These are phyloP conservation scores for Neonectria faginata DNA, from an alignment of 2,329 filamentous ascomycete genomes.

Conservation along the genomic window DNA sequence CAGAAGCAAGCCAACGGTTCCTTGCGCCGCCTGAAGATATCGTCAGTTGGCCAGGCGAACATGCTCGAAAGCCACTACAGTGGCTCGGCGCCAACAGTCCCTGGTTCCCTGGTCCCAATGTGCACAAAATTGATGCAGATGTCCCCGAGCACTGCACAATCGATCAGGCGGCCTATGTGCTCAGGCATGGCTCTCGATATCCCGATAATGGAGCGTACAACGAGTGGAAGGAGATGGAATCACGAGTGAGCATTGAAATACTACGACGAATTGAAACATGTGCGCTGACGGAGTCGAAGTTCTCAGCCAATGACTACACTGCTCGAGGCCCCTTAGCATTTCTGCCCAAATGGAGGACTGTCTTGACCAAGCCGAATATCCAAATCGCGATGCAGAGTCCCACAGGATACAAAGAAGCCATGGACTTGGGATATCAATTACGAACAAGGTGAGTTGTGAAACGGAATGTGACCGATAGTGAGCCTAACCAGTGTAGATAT, in stretches of 20 bases:
- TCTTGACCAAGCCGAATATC: slow-evolving; percentile 63
- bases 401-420: slow-evolving; percentile 72
- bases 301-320: slow-evolving; percentile 65
- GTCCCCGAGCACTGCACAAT: slow-evolving; percentile 68
- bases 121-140: slow-evolving; percentile 64
- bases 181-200: slow-evolving; percentile 72
- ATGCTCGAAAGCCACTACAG: slow-evolving; percentile 16
- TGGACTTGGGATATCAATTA: slow-evolving; percentile 66
- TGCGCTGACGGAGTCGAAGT: slow-evolving; percentile 49
- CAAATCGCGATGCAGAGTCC: slow-evolving; percentile 70
- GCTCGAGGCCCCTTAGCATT: slow-evolving; percentile 66
- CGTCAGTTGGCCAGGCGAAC: slow-evolving; percentile 19
- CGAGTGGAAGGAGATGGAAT: slow-evolving; percentile 63
- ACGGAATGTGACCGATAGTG: accelerated
- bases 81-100: slow-evolving; percentile 29
- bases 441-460: slow-evolving; percentile 52
- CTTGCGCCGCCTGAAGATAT: slow-evolving; percentile 21
- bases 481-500: slow-evolving; percentile 48
- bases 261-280: background rate
- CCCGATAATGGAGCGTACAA: slow-evolving; percentile 71
- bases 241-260: slow-evolving; percentile 49
- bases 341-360: slow-evolving; percentile 68
- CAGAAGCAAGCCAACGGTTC: slow-evolving; percentile 7
- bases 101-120: slow-evolving; percentile 59
- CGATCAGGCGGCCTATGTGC: slow-evolving; percentile 70